phyloP scores from a whole-genome alignment of 2,329 filamentous ascomycete species.

The Drechslera avenae region DNA sequence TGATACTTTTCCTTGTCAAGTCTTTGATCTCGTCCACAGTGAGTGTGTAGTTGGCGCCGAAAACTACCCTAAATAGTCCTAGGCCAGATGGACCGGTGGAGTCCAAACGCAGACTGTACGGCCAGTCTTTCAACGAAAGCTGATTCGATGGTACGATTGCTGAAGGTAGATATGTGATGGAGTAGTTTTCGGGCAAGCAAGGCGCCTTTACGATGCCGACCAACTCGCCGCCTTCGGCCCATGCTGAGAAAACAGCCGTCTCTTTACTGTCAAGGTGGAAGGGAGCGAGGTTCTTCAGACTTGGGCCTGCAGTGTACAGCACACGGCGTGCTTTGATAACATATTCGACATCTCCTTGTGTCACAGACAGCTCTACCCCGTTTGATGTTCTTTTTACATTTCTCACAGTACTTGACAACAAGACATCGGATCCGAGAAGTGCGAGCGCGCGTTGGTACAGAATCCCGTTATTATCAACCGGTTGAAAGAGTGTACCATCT shows the following conservation, averaged over 20 bases:
- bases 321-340: constrained; percentile 26
- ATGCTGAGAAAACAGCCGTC: constrained; percentile 18
- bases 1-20: constrained; percentile 5
- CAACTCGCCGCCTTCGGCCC: constrained; percentile 13
- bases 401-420: constrained; percentile 16
- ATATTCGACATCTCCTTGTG: constrained; percentile 6
- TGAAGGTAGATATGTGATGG: constrained; percentile 16
- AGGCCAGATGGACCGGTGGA: constrained; percentile 23
- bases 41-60: constrained; percentile 21
- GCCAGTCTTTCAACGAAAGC: constrained; percentile 22
- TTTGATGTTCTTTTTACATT: constrained; percentile 1
- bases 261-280: constrained; percentile 20
- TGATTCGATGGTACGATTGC: constrained; percentile 17
- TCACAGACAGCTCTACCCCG: constrained; percentile 11
- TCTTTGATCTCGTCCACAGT: constrained; percentile 9
- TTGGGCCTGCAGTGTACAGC: constrained; percentile 24
- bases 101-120: constrained; percentile 23
- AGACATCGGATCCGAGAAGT: constrained; percentile 19
- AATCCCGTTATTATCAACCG: constrained; percentile 26
- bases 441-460: constrained; percentile 29
- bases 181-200: constrained; percentile 27
- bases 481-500: constrained; percentile 12
- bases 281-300: constrained; percentile 12
- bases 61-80: constrained; percentile 21
- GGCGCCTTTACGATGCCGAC: constrained; percentile 23